Evolutionary conservation across 148 eudicot genomes (phyloP).

Genomic region (Hydrangea macrophylla): DNA sequence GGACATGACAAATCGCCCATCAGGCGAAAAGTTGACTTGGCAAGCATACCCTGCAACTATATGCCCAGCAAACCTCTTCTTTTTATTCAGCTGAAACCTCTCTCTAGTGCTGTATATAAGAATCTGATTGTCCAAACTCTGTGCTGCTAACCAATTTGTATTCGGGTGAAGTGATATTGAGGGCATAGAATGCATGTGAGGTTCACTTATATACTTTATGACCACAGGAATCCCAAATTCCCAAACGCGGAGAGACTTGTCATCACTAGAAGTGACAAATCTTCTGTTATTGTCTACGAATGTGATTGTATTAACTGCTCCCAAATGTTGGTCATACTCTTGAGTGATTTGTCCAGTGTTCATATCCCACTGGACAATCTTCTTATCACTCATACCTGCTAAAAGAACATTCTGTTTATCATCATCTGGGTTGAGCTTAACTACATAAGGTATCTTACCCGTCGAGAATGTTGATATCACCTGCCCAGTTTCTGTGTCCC

Average conservation of each 20-base stretch:
- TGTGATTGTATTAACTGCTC: constrained; percentile 93
- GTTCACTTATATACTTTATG: constrained; percentile 94
- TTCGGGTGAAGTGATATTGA: constrained; percentile 83
- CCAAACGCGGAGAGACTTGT: constrained; percentile 95
- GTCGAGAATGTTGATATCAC: constrained; percentile 90
- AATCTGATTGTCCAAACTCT: constrained; percentile 97
- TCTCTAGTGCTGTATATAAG: constrained; percentile 88
- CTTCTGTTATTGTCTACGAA: constrained; percentile 93
- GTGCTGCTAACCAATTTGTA: constrained; percentile 89
- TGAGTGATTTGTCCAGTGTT: constrained; percentile 84
- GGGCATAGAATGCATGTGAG: constrained; percentile 99
- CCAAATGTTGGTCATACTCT: constrained; percentile 97
- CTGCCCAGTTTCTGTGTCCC: constrained; percentile 97
- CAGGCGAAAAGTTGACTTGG: constrained; percentile 98
- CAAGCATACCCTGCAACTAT: constrained; percentile 96
- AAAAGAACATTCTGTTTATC: constrained; percentile 92
- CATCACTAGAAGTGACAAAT: constrained; percentile 96
- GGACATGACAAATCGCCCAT: constrained; percentile 93
- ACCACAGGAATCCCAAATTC: constrained; percentile 96
- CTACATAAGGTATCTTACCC: constrained; percentile 94
- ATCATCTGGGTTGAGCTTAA: constrained; percentile 90
- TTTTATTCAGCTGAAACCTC: constrained; percentile 89
- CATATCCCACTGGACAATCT: constrained; percentile 98
- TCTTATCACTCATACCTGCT: constrained; percentile 98
- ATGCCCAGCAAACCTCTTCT: constrained; percentile 95